Conservation (phyloP, 306 rosid genomes). For the Spatholobus suberectus region DNA sequence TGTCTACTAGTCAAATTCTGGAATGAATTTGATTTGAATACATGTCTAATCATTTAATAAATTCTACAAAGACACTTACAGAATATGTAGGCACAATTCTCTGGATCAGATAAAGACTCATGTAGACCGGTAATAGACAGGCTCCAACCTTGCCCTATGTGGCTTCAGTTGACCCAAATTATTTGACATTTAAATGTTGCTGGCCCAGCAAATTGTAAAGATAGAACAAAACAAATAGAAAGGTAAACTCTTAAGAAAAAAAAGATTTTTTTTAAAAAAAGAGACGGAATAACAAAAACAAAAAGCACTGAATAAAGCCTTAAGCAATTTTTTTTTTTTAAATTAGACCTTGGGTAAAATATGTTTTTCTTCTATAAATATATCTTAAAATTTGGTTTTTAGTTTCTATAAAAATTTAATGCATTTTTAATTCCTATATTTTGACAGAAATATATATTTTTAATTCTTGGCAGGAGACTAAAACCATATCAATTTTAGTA, state of each 20-base stretch:
- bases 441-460: no score
- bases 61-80: slow-evolving; percentile 2
- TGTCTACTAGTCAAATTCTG: background rate
- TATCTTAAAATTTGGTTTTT: no score
- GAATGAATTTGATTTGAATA: background rate
- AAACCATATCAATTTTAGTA: no score
- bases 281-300: background rate
- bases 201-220: background rate
- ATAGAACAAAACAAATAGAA: background rate
- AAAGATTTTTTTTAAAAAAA: background rate
- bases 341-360: no score
- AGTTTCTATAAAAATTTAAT: no score
- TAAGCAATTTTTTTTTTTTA: no score
- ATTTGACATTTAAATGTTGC: background rate
- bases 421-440: no score
- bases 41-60: slow-evolving; percentile 1
- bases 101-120: background rate
- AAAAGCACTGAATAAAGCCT: background rate
- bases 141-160: background rate
- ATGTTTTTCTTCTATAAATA: no score
- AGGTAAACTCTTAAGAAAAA: background rate
- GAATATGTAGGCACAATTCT: background rate
- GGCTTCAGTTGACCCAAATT: slow-evolving; percentile 25
- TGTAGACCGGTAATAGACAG: background rate
- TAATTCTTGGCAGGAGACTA: no score